phyloP scores from a whole-genome alignment of 2,329 filamentous ascomycete genomes.

The Aschersonia sp. region DNA sequence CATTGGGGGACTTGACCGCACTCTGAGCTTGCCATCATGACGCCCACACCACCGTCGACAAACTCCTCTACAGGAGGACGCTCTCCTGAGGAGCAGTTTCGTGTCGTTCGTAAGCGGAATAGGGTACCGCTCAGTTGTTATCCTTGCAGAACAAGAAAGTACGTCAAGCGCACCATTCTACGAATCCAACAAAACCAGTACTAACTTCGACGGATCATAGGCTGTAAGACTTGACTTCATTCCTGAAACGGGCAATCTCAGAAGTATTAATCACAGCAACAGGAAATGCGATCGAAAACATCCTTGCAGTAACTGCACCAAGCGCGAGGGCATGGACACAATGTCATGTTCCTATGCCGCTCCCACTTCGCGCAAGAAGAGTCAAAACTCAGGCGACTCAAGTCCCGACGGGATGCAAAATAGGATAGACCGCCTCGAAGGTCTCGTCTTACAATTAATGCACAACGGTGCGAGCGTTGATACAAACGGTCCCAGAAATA shows the following conservation, averaged over 20 bases:
- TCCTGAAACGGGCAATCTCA: neutral
- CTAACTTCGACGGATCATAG: constrained; percentile 14
- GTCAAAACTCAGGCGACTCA: constrained; percentile 42
- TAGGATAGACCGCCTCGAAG: constrained; percentile 88
- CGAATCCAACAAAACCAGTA: neutral
- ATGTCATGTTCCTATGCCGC: constrained; percentile 75
- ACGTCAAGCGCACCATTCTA: constrained; percentile 7
- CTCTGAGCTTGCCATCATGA: constrained; percentile 31
- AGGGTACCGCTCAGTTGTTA: constrained; percentile 83
- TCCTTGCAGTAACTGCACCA: constrained; percentile 90
- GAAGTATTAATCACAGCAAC: constrained; percentile 1
- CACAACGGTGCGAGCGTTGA: constrained; percentile 56
- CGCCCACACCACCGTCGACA: constrained; percentile 64
- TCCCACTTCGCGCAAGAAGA: constrained; percentile 58
- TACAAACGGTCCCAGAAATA: constrained; percentile 16
- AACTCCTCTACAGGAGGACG: constrained; percentile 61
- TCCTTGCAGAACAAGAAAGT: constrained; percentile 87
- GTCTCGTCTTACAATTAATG: constrained; percentile 85
- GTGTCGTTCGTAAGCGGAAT: constrained; percentile 84
- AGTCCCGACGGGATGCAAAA: constrained; percentile 96
- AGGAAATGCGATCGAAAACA: constrained; percentile 88
- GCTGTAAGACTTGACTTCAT: constrained; percentile 14
- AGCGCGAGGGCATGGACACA: constrained; percentile 72
- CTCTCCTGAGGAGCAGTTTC: constrained; percentile 75
- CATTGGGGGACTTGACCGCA: too few relatives aligned